A percentile compares a stretch with the other conserved stretches of the same genome.
These are phyloP conservation scores for Prunus dulcis DNA, from an alignment of 306 rosid species.

Conservation along the genomic window DNA sequence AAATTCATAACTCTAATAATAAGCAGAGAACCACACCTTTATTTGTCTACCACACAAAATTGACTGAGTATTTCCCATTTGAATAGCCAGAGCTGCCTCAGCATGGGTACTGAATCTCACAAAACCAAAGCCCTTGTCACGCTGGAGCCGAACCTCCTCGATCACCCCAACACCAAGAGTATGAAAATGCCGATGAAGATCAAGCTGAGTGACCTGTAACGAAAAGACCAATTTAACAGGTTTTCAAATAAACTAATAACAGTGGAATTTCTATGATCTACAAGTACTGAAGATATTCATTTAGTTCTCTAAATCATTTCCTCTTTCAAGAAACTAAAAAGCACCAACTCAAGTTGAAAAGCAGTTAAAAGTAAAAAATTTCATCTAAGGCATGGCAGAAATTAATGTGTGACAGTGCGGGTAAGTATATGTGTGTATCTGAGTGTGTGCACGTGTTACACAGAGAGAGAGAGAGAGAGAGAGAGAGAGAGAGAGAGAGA, in stretches of 20 bases:
- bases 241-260: neutral
- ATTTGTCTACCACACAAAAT: slow-evolving; percentile 72
- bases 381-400: neutral
- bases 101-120: slow-evolving; percentile 80
- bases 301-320: neutral
- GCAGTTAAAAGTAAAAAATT: neutral
- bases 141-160: slow-evolving; percentile 96
- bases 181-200: slow-evolving; percentile 92
- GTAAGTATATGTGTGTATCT: neutral
- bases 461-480: neutral
- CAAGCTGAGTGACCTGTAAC: slow-evolving; percentile 71
- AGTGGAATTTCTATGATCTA: neutral
- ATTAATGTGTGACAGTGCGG: neutral
- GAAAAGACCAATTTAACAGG: slow-evolving; percentile 2
- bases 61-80: slow-evolving; percentile 80
- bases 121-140: slow-evolving; percentile 97
- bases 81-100: slow-evolving; percentile 97
- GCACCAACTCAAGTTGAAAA: neutral
- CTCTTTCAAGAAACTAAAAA: neutral
- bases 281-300: neutral
- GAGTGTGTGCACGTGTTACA: neutral
- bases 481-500: neutral
- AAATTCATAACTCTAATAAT: neutral
- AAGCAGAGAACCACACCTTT: slow-evolving; percentile 53
- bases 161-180: slow-evolving; percentile 87